Evolutionary conservation across 208 protist species (phyloP).

Genomic region (Naegleria lovaniensis): DNA sequence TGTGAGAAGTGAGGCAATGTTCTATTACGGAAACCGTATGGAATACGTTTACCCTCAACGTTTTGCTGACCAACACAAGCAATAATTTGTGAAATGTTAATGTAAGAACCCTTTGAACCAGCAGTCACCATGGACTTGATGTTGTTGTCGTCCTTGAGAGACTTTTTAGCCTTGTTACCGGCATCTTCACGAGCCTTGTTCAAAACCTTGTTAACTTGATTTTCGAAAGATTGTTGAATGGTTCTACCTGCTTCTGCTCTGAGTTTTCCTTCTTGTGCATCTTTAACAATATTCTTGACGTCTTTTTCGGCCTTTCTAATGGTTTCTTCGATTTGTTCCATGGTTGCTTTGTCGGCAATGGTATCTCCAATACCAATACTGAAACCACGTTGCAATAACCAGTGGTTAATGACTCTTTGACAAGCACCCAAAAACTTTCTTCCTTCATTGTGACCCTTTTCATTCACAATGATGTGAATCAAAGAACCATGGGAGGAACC

Average conservation of each 20-base stretch:
- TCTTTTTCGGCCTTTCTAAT: constrained; percentile 71
- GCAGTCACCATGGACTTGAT: constrained; percentile 91
- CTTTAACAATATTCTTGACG: constrained; percentile 79
- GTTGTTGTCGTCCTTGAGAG: constrained; percentile 77
- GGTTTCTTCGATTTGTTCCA: constrained; percentile 78
- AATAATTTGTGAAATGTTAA: constrained; percentile 99
- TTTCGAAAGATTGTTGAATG: constrained; percentile 96
- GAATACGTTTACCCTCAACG: constrained; percentile 97
- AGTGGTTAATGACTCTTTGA: constrained; percentile 94
- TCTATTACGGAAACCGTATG: constrained; percentile 89
- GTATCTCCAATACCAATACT: constrained; percentile 96
- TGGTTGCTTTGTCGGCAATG: constrained; percentile 85
- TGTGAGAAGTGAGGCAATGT: constrained; percentile 97
- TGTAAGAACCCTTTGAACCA: constrained; percentile 95
- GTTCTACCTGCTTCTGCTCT: constrained; percentile 86
- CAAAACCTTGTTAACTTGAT: constrained; percentile 85
- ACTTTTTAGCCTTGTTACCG: constrained; percentile 68
- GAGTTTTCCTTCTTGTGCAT: constrained; percentile 83
- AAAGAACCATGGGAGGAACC: constrained; percentile 72
- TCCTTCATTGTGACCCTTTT: constrained; percentile 87
- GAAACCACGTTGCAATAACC: constrained; percentile 90
- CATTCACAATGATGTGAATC: constrained; percentile 95
- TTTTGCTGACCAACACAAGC: constrained; percentile 99
- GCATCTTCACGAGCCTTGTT: constrained; percentile 83
- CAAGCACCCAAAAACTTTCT: constrained; percentile 72